Evolutionary conservation across 2,329 filamentous ascomycete genomes (phyloP).

Genomic region (Stachybotrys elegans): DNA sequence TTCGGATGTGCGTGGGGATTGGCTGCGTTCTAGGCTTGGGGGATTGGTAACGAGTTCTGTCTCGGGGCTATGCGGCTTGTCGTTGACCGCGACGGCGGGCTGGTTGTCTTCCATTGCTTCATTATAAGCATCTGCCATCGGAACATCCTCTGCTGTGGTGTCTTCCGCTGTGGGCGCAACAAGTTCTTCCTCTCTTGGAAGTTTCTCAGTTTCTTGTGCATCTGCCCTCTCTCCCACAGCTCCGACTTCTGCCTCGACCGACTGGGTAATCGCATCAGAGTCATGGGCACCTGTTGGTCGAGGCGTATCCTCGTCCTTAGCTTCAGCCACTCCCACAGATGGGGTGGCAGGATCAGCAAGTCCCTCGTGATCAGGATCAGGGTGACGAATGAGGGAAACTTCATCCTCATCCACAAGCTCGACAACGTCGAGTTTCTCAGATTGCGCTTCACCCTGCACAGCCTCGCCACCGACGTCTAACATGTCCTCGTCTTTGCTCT

Average conservation of each 20-base stretch:
- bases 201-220: background rate
- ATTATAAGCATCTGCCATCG: slow-evolving; percentile 21
- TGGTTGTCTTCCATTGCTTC: slow-evolving; percentile 14
- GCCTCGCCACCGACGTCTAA: slow-evolving; percentile 13
- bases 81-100: slow-evolving; percentile 16
- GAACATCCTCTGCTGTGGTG: slow-evolving; percentile 17
- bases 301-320: background rate
- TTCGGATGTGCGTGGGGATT: slow-evolving; percentile 44
- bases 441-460: background rate
- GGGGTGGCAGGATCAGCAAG: slow-evolving; percentile 9
- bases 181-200: background rate
- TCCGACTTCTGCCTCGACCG: no score
- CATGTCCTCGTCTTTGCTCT: slow-evolving; percentile 19
- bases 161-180: background rate
- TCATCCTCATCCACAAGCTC: slow-evolving; percentile 30
- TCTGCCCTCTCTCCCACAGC: no score
- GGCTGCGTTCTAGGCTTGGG: slow-evolving; percentile 38
- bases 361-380: slow-evolving; percentile 16
- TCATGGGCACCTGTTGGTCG: no score
- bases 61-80: slow-evolving; percentile 32
- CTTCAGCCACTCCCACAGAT: background rate
- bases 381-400: slow-evolving; percentile 25
- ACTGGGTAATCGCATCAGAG: no score
- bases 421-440: slow-evolving; percentile 16
- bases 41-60: slow-evolving; percentile 38